Evolutionary conservation across 306 rosid genomes (phyloP), one percentile per base, ranked within the genome.

Genomic region (Trifolium subterraneum): DNA sequence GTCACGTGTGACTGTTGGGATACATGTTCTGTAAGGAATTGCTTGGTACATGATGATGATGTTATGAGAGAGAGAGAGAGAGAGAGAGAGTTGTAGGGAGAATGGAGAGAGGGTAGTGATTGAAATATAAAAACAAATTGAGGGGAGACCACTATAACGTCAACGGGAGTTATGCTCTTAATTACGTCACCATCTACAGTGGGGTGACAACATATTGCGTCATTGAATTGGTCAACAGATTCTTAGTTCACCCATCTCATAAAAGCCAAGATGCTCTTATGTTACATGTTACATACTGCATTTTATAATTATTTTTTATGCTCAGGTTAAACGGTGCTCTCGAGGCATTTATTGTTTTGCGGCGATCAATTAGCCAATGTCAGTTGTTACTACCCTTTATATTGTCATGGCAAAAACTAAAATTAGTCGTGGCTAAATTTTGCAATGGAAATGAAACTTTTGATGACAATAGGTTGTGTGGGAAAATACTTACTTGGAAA

Each of bases 1-100:
- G 35, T 77, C 81, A 66, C 64, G 78, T 58, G 86, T 33, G 10
- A 20, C 69, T 27, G 80, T n/a, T 0, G 77, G 41, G 58, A 65
- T 35, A 55, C 58, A 41, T 62, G 81, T 56, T 10, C 85, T 71
- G 20, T 78, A 87, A 4, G 98, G 98, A 42, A 93, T 91, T 7
- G 98, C 97, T 64, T 93, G 90, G 45, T 92, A 89, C 98, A 93
- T 93, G n/a, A 22, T 6, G 13, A 23, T 20, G 8, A 1, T 42
- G 0, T 11, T 22, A n/a, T n/a, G n/a, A 42, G n/a, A 31, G 36
- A 45, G 65, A 70, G 76, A 60, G 71, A 59, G 20, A 67, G 48
- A 42, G 78, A 58, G 52, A 19, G 54, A 14, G 72, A 45, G 69
- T 38, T 68, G 19, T 65, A 15, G 73, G 68, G 51, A 19, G 4